Conservation (phyloP, 306 rosid species). For the Prunus campanulata region DNA sequence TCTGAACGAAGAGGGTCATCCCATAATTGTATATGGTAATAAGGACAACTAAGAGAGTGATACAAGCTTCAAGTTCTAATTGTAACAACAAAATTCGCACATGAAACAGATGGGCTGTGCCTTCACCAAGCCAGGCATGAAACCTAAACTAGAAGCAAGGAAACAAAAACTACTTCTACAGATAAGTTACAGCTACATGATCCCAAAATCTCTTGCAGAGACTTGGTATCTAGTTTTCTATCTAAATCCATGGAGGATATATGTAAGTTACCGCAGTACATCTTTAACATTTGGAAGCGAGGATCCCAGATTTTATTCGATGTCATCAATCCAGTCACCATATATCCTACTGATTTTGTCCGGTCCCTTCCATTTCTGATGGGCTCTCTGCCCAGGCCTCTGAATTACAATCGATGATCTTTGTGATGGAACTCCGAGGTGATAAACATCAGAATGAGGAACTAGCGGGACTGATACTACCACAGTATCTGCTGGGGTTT, state of each 20-base stretch:
- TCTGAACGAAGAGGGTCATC: constrained; percentile 22
- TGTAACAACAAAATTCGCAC: constrained; percentile 23
- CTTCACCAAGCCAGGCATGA: constrained; percentile 17
- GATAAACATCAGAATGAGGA: constrained; percentile 76
- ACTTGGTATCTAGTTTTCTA: not conserved
- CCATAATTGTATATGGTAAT: constrained; percentile 11
- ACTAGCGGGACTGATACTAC: constrained; percentile 60
- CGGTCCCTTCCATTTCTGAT: constrained; percentile 98
- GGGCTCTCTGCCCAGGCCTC: constrained; percentile 83
- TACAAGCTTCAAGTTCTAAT: constrained; percentile 15
- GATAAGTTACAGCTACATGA: constrained; percentile 28
- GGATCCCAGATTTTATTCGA: constrained; percentile 47
- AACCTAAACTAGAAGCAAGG: constrained; percentile 27
- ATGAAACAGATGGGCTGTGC: not conserved
- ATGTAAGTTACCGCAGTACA: constrained; percentile 18
- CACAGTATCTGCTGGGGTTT: constrained; percentile 56
- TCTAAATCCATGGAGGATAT: constrained; percentile 15
- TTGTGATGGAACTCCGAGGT: constrained; percentile 78
- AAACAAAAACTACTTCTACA: constrained; percentile 26
- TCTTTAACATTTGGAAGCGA: constrained; percentile 24
- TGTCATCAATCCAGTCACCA: constrained; percentile 96
- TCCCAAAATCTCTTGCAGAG: constrained; percentile 20
- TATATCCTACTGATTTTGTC: constrained; percentile 98
- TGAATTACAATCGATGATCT: constrained; percentile 74
- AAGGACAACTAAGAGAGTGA: constrained; percentile 13